Base-by-base conservation (phyloP, 2,329 filamentous ascomycete genomes). In the Dactylellina sp. region DNA sequence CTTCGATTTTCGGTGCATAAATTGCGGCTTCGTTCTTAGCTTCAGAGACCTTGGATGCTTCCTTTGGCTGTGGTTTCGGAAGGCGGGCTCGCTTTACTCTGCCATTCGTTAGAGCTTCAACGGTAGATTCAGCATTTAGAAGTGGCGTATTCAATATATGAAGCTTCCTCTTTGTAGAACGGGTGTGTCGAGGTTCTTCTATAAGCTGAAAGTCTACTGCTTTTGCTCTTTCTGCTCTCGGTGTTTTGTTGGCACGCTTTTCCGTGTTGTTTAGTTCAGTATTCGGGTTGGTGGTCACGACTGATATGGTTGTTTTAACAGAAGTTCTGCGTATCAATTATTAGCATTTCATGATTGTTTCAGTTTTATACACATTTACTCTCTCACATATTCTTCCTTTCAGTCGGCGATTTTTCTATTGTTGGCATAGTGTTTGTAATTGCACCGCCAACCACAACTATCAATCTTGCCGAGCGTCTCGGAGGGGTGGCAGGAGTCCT, bases 151-250 rank as follows among this genome's bases (percentile, higher is more conserved):
- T 39, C 16, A 40, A 2, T 14, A 14, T 11, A 2, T 56, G 55
- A 18, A 28, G 40, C 20, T 71, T 71, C 24, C 65, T 55, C 22
- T 71, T 71, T 16, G 47, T 20, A 3, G 37, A 2, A 14, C 55
- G 64, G 42, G 53, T 70, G 18, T 53, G 22, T 14, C 37, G 42
- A 42, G 37, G 0, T n/a, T 3, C 14, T 5, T 42, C 50, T 1
- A 4, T 1, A 4, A 14, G 39, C 22, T 11, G 5, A n/a, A 35
- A 14, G 12, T 14, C 6, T 14, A 24, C 3, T 50, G 9, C n/a
- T n/a, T n/a, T n/a, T 37, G 7, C 49, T 53, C 2, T 7, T 52
- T 18, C 47, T 12, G 28, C 46, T 50, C 20, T 16, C 6, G 28
- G 9, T 18, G 24, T 6, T 6, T 16, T 37, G 9, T 12, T 40